A percentile compares a stretch with the other conserved stretches of the same genome.
Conservation (phyloP, 2,329 filamentous ascomycete species). For the Nothophoma quercina region DNA sequence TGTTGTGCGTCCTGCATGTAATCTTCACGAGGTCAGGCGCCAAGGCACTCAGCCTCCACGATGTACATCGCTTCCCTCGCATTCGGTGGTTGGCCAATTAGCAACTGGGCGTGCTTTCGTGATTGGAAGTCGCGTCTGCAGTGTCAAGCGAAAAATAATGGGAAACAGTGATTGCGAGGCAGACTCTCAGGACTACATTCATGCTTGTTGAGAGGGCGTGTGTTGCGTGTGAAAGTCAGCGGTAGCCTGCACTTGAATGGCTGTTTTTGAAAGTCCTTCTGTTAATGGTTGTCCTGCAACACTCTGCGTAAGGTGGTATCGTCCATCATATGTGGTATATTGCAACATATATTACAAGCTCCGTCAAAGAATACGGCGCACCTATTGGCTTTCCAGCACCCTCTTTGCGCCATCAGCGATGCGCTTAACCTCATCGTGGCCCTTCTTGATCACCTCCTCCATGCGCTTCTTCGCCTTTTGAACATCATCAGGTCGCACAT, state of each 20-base stretch:
- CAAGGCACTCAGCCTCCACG: slow-evolving; percentile 27
- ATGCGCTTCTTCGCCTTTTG: slow-evolving; percentile 58
- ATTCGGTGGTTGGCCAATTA: slow-evolving; percentile 5
- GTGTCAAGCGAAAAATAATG: background rate
- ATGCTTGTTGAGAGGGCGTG: too few species aligned
- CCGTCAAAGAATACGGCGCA: background rate
- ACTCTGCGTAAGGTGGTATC: too few species aligned
- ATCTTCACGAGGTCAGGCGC: slow-evolving; percentile 10
- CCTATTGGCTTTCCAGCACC: slow-evolving; percentile 51
- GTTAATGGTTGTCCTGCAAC: too few species aligned
- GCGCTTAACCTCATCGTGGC: slow-evolving; percentile 57
- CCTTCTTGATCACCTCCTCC: slow-evolving; percentile 61
- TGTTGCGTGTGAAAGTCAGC: too few species aligned
- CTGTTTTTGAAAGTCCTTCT: too few species aligned
- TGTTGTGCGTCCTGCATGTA: background rate
- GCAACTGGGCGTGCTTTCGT: background rate
- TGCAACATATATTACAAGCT: background rate
- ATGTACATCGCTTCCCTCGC: slow-evolving; percentile 28
- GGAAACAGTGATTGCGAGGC: background rate
- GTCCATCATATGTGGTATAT: too few species aligned
- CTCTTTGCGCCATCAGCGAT: slow-evolving; percentile 58
- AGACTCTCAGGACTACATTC: too few species aligned
- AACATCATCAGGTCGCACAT: slow-evolving; percentile 57
- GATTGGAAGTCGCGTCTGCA: too few species aligned
- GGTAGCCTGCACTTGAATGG: too few species aligned